These are phyloP conservation scores for Cutaneotrichosporon cyanovorans DNA, from an alignment of 1,284 basidiomycete species.

Conservation along the genomic window DNA sequence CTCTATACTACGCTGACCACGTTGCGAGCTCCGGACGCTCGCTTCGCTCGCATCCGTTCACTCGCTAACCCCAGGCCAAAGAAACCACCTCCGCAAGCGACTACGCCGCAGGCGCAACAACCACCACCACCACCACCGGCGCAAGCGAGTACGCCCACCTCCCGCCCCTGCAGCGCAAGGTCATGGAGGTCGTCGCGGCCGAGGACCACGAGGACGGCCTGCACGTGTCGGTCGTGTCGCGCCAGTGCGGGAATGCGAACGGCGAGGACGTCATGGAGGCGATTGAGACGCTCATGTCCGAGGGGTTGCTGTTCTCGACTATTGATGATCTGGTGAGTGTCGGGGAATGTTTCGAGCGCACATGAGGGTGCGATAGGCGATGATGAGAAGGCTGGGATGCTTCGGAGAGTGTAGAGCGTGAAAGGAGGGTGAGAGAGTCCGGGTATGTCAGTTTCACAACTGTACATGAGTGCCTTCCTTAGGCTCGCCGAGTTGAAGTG, in stretches of 20 bases:
- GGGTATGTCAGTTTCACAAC: no score
- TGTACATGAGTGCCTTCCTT: no score
- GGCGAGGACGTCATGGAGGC: constrained; percentile 49
- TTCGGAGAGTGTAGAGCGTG: no score
- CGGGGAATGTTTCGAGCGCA: no score
- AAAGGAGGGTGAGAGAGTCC: no score
- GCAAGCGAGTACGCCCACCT: constrained; percentile 50
- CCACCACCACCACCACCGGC: constrained; percentile 10
- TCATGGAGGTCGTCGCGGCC: constrained; percentile 56
- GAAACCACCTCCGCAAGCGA: constrained; percentile 21
- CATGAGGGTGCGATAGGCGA: not conserved
- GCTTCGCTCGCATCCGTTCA: no score
- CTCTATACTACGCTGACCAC: no score
- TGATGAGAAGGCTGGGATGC: no score
- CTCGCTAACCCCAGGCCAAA: no score
- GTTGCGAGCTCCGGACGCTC: no score
- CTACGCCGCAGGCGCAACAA: constrained; percentile 23
- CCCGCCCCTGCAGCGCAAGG: constrained; percentile 57
- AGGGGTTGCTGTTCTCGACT: constrained; percentile 61
- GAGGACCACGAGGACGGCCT: constrained; percentile 53
- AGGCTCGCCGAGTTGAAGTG: no score
- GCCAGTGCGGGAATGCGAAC: constrained; percentile 25
- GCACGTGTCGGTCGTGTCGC: constrained; percentile 56
- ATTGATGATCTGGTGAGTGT: constrained; percentile 54
- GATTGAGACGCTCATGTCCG: constrained; percentile 60